Conservation (phyloP, 2,329 filamentous ascomycete species). For the Thermothelomyces thermophilus region DNA sequence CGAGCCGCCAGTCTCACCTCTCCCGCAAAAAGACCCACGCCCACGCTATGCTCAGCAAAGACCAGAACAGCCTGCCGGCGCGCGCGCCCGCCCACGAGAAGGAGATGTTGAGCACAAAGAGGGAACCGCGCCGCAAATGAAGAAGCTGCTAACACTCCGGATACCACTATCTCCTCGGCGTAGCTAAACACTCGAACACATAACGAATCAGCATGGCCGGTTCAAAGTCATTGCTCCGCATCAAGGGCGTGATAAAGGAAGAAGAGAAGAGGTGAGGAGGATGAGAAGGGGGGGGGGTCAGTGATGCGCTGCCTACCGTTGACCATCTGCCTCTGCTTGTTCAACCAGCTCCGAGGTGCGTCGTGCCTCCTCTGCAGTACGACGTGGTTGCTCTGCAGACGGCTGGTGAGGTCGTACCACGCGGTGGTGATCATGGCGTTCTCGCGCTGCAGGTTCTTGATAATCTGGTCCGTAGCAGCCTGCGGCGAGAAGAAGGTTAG, state of each 20-base stretch:
- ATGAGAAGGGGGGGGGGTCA: not conserved
- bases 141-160: slow-evolving; percentile 5
- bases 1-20: not conserved
- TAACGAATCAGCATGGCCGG: not conserved
- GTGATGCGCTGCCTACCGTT: slow-evolving; percentile 51
- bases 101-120: not conserved
- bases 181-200: slow-evolving; percentile 29
- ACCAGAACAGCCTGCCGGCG: not conserved
- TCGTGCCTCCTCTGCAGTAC: slow-evolving; percentile 69
- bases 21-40: not conserved
- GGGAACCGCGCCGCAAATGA: not conserved
- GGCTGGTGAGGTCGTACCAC: slow-evolving; percentile 75
- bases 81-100: not conserved
- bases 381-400: slow-evolving; percentile 77
- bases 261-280: not conserved
- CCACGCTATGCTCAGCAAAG: slow-evolving; percentile 7
- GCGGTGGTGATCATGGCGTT: slow-evolving; percentile 74
- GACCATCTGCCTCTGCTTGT: slow-evolving; percentile 70
- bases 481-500: slow-evolving; percentile 23
- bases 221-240: not conserved
- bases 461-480: slow-evolving; percentile 47
- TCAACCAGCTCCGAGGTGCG: slow-evolving; percentile 73
- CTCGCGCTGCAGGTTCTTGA: slow-evolving; percentile 68
- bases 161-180: slow-evolving; percentile 41
- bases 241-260: not conserved